phyloP scores from a whole-genome alignment of 768 basidiomycete genomes.

The Austroboletus eburneus region DNA sequence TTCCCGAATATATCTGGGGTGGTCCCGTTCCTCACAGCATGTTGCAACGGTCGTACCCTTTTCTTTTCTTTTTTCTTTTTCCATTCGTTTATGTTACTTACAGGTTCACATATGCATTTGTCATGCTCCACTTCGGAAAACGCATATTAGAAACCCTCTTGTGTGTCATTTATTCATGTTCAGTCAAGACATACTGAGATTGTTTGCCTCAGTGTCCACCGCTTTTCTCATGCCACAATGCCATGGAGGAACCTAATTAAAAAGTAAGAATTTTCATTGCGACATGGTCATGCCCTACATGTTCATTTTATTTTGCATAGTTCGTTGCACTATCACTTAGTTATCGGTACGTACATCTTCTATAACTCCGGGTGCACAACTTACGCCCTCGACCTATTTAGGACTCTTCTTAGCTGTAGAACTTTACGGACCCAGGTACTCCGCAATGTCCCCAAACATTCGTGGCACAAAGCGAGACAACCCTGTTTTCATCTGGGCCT shows the following conservation, averaged over 20 bases:
- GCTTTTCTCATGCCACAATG: conserved; percentile 95
- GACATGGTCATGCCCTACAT: not conserved
- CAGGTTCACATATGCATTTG: conserved; percentile 68
- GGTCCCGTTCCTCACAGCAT: conserved; percentile 64
- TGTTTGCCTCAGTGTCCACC: conserved; percentile 64
- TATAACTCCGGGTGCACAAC: not conserved
- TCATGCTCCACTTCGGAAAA: conserved; percentile 86
- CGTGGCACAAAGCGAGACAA: conserved; percentile 60
- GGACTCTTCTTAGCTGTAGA: conserved; percentile 78
- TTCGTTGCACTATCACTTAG: conserved; percentile 84
- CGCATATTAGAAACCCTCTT: conserved; percentile 91
- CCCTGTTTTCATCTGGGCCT: conserved; percentile 62
- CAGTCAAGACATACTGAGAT: conserved; percentile 1
- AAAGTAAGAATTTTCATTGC: conserved; percentile 55
- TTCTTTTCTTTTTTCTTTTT: not conserved
- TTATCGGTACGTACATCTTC: conserved; percentile 46
- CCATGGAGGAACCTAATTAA: conserved; percentile 81
- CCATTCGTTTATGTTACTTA: conserved; percentile 6
- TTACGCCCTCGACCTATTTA: conserved; percentile 6
- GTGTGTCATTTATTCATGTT: conserved; percentile 38
- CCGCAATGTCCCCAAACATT: conserved; percentile 58
- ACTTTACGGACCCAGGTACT: conserved; percentile 78
- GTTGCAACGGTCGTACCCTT: conserved; percentile 60
- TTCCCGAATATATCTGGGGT: conserved; percentile 68
- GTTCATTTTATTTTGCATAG: conserved; percentile 37